A percentile compares a stretch with the other conserved stretches of the same genome.
Conservation (phyloP, 805 yeast genomes). For the Barnettozyma sucrosica region DNA sequence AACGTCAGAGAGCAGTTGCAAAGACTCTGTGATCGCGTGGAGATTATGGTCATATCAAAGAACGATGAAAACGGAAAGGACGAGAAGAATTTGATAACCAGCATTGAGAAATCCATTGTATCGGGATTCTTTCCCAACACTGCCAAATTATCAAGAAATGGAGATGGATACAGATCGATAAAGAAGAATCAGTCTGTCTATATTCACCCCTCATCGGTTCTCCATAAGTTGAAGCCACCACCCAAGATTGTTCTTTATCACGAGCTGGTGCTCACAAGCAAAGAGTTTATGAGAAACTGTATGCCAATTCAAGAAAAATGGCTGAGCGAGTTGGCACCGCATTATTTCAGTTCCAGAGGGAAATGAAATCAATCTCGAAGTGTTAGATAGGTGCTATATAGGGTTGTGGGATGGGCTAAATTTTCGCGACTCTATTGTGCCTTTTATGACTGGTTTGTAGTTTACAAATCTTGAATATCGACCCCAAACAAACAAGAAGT, state of each 20-base stretch:
- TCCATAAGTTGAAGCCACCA: slow-evolving; percentile 62
- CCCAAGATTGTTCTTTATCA: slow-evolving; percentile 72
- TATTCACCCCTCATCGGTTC: slow-evolving; percentile 81
- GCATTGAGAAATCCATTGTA: slow-evolving; percentile 77
- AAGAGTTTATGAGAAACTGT: slow-evolving; percentile 83
- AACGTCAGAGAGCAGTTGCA: slow-evolving; percentile 69
- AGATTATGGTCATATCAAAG: slow-evolving; percentile 33
- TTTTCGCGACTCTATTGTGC: background rate
- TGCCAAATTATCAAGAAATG: slow-evolving; percentile 77
- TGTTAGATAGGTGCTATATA: background rate
- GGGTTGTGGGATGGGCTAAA: background rate
- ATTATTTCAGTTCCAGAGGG: slow-evolving; percentile 23
- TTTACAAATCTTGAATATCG: background rate
- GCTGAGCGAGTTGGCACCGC: slow-evolving; percentile 73
- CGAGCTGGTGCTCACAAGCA: slow-evolving; percentile 76
- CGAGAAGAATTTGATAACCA: slow-evolving; percentile 46
- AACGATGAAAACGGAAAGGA: slow-evolving; percentile 28
- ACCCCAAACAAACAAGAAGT: background rate
- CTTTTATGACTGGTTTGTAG: background rate
- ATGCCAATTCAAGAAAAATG: slow-evolving; percentile 67
- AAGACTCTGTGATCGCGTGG: slow-evolving; percentile 50
- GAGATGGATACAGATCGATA: slow-evolving; percentile 58
- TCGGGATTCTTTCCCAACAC: slow-evolving; percentile 97
- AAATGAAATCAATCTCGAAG: no score
- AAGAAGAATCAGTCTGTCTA: slow-evolving; percentile 66